Evolutionary conservation across 768 basidiomycete species (phyloP).

Genomic region (Termitomyces titanicus): DNA sequence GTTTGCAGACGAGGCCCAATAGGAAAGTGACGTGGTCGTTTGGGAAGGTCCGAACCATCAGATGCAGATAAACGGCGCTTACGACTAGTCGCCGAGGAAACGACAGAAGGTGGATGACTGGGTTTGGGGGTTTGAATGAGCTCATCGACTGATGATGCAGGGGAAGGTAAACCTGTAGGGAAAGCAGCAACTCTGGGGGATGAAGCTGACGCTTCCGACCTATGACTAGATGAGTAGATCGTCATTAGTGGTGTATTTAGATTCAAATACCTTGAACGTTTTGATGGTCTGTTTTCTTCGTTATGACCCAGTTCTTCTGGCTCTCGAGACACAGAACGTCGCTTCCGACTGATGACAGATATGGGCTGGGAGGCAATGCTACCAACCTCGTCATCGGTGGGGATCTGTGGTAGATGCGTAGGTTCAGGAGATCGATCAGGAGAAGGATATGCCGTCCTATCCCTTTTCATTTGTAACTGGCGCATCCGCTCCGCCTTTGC

Average conservation of each 20-base stretch:
- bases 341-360: slow-evolving; percentile 10
- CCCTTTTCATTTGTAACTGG: slow-evolving; percentile 1
- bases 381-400: background rate
- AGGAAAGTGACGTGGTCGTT: slow-evolving; percentile 23
- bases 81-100: slow-evolving; percentile 15
- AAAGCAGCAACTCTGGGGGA: background rate
- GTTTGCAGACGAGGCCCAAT: slow-evolving; percentile 18
- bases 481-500: slow-evolving; percentile 10
- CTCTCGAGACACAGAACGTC: slow-evolving; percentile 5
- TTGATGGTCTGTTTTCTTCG: slow-evolving; percentile 6
- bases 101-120: background rate
- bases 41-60: slow-evolving; percentile 16
- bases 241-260: background rate
- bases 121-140: background rate
- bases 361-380: background rate
- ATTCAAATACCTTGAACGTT: slow-evolving; percentile 15
- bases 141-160: slow-evolving; percentile 8
- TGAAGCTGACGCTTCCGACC: background rate
- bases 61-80: slow-evolving; percentile 37
- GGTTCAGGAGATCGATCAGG: slow-evolving; percentile 15
- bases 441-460: slow-evolving; percentile 15
- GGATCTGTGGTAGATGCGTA: background rate
- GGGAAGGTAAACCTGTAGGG: slow-evolving; percentile 8
- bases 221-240: background rate
- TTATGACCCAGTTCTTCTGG: background rate